A percentile compares a stretch with the other conserved stretches of the same genome.
These are phyloP conservation scores for Ceratocystis cacaofunesta DNA, from an alignment of 2,329 filamentous ascomycete genomes.

Conservation along the genomic window DNA sequence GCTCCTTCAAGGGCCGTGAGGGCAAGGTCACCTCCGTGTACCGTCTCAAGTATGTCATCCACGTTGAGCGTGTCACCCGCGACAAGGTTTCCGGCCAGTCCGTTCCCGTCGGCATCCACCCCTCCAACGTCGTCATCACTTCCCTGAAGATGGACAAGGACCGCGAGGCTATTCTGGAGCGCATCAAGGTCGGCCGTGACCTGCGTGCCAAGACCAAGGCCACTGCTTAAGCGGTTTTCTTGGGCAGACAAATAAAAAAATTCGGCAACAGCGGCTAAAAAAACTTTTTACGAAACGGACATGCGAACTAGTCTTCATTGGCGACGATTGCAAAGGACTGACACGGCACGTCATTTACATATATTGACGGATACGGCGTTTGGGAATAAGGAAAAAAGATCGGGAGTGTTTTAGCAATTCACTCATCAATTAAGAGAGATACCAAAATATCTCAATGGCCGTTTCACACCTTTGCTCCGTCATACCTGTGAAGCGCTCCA, in stretches of 20 bases:
- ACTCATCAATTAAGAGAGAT: constrained; percentile 27
- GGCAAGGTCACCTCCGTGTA: constrained; percentile 97
- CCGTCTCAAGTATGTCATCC: constrained; percentile 94
- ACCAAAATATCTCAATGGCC: constrained; percentile 49
- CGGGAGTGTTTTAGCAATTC: constrained; percentile 13
- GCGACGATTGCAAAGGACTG: constrained; percentile 9
- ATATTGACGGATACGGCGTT: constrained; percentile 19
- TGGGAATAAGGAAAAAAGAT: constrained; percentile 10
- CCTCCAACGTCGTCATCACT: constrained; percentile 95
- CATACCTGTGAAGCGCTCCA: constrained; percentile 53
- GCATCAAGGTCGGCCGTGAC: constrained; percentile 69
- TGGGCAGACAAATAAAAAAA: constrained; percentile 9
- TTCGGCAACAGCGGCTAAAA: constrained; percentile 6
- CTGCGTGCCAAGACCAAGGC: constrained; percentile 56
- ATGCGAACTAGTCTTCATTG: constrained; percentile 2
- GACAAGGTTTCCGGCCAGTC: constrained; percentile 97
- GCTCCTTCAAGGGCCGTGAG: constrained; percentile 92
- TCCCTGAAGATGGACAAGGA: constrained; percentile 98
- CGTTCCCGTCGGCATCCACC: constrained; percentile 85
- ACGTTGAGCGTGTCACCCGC: constrained; percentile 90
- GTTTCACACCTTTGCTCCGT: constrained; percentile 42
- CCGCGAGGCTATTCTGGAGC: constrained; percentile 74
- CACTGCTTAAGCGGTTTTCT: constrained; percentile 25
- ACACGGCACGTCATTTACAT: constrained; percentile 3
- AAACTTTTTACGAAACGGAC: constrained; percentile 12